Conservation (phyloP, 768 basidiomycete species). For the Lentinula guzmanii region DNA sequence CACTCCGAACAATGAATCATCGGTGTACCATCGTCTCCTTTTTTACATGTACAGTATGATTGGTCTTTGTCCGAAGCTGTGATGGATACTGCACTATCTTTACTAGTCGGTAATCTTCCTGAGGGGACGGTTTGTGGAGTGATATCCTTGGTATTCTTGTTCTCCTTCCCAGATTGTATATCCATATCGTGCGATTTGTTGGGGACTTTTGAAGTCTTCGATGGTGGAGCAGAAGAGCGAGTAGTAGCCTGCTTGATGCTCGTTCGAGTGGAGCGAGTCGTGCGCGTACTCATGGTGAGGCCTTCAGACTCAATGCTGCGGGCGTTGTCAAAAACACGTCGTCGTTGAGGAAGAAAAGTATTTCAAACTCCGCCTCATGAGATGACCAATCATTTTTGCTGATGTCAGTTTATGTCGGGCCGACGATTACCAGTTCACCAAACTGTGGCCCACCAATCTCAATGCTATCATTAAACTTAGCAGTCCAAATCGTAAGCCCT, state of each 20-base stretch:
- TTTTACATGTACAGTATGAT: conserved; percentile 57
- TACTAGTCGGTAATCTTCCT: background rate
- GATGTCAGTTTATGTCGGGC: background rate
- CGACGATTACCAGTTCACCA: too few species aligned
- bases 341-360: background rate
- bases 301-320: background rate
- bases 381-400: background rate
- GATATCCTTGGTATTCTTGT: conserved; percentile 13
- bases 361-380: background rate
- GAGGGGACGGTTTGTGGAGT: conserved; percentile 15
- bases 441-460: too few species aligned
- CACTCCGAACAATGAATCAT: conserved; percentile 77
- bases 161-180: conserved; percentile 21
- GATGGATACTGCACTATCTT: background rate
- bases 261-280: conserved; percentile 4
- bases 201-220: background rate
- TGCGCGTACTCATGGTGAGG: conserved; percentile 8
- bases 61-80: conserved; percentile 18
- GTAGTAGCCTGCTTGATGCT: background rate
- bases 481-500: too few species aligned
- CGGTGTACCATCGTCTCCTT: conserved; percentile 70
- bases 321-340: background rate
- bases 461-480: too few species aligned
- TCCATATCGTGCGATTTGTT: conserved; percentile 8
- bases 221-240: background rate